Conservation (phyloP, 176 grass and related monocot species). For the Raddia guianensis region DNA sequence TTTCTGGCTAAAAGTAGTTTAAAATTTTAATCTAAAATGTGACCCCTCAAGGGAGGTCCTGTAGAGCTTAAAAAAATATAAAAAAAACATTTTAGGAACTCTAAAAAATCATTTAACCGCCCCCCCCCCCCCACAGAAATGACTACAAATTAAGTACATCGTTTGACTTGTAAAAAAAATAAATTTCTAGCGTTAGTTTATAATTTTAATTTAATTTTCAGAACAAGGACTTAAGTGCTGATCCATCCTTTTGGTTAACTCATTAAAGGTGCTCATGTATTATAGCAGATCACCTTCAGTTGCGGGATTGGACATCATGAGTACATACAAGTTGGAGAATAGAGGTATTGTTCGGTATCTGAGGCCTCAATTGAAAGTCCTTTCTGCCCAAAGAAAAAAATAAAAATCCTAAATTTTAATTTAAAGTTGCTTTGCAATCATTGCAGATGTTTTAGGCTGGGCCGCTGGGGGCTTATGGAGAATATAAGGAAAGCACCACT, state of each 20-base stretch:
- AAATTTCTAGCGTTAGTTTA: too few relatives aligned
- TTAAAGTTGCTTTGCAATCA: background rate
- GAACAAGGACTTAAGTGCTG: background rate
- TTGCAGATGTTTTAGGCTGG: background rate
- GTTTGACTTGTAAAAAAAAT: too few relatives aligned
- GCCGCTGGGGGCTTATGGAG: background rate
- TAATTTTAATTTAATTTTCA: too few relatives aligned
- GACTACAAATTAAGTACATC: too few relatives aligned
- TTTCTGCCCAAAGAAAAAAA: too few relatives aligned
- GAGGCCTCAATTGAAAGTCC: background rate
- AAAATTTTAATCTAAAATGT: too few relatives aligned
- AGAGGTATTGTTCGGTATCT: background rate
- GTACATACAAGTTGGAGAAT: background rate
- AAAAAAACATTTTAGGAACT: too few relatives aligned
- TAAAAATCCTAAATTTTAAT: background rate
- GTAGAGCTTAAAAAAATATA: too few relatives aligned
- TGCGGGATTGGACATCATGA: background rate
- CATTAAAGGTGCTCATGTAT: background rate
- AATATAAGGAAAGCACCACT: background rate
- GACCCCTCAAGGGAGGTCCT: too few relatives aligned
- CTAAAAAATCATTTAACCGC: too few relatives aligned
- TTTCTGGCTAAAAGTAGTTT: too few relatives aligned
- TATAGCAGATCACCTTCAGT: background rate
- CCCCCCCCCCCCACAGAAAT: too few relatives aligned
- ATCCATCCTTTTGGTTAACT: slow-evolving; percentile 11